These are phyloP conservation scores for Xylariaceae sp. DNA, from an alignment of 2,329 filamentous ascomycete species.

Conservation along the genomic window DNA sequence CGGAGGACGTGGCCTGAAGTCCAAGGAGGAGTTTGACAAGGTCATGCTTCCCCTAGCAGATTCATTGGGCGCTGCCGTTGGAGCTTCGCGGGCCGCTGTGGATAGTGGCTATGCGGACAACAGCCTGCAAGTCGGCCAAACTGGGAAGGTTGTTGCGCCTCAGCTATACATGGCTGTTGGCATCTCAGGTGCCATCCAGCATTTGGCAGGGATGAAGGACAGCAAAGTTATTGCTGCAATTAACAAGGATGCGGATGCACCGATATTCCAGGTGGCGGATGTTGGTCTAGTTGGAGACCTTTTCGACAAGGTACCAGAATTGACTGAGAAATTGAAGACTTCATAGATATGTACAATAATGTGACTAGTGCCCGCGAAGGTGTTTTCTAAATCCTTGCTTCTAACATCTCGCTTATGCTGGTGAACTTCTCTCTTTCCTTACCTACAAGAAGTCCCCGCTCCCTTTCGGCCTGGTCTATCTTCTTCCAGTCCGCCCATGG, in stretches of 20 bases:
- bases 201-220: slow-evolving; percentile 99
- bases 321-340: slow-evolving; percentile 89
- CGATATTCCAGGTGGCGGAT: slow-evolving; percentile 97
- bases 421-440: slow-evolving; percentile 76
- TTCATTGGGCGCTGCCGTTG: slow-evolving; percentile 88
- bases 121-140: slow-evolving; percentile 96
- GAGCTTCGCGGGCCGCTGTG: slow-evolving; percentile 89
- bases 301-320: slow-evolving; percentile 91
- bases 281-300: slow-evolving; percentile 93
- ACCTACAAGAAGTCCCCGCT: slow-evolving; percentile 59
- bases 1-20: slow-evolving; percentile 91
- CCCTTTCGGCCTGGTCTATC: slow-evolving; percentile 76
- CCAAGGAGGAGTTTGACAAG: slow-evolving; percentile 94
- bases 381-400: slow-evolving; percentile 36
- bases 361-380: slow-evolving; percentile 14
- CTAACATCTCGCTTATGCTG: slow-evolving; percentile 53
- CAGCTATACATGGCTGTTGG: slow-evolving; percentile 93
- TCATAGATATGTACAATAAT: slow-evolving; percentile 25
- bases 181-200: slow-evolving; percentile 96
- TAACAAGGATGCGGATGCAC: slow-evolving; percentile 95
- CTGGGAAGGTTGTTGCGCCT: slow-evolving; percentile 96
- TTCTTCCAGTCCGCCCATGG: slow-evolving; percentile 79
- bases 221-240: slow-evolving; percentile 99
- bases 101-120: slow-evolving; percentile 98
- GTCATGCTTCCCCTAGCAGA: slow-evolving; percentile 91